Conservation (phyloP, 2,329 filamentous ascomycete species). For the Penicillium sp. region DNA sequence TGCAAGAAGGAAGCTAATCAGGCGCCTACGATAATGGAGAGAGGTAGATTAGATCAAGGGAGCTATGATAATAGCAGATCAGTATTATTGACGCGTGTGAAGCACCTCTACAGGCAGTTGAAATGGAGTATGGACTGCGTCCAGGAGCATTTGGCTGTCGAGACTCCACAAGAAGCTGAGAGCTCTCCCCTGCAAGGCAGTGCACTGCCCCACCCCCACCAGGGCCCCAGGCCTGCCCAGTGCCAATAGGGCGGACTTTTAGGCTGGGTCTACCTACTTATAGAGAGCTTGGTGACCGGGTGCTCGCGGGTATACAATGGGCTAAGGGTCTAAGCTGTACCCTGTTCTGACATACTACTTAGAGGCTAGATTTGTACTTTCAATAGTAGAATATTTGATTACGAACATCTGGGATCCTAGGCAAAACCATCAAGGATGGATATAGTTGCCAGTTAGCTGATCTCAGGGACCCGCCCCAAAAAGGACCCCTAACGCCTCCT, state of each 20-base stretch:
- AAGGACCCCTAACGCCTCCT: neutral
- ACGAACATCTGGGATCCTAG: neutral
- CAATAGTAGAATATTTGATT: neutral
- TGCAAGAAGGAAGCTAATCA: slow-evolving; percentile 18
- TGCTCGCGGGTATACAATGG: neutral
- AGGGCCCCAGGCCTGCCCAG: slow-evolving; percentile 7
- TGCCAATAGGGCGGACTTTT: slow-evolving; percentile 16
- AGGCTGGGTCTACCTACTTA: neutral
- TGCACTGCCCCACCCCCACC: slow-evolving; percentile 36
- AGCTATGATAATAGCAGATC: slow-evolving; percentile 25
- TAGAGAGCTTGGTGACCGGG: slow-evolving; percentile 4
- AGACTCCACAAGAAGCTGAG: slow-evolving; percentile 31
- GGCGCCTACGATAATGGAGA: neutral
- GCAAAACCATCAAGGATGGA: neutral
- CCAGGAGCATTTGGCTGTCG: neutral
- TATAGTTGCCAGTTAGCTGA: slow-evolving; percentile 2
- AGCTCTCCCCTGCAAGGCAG: slow-evolving; percentile 31
- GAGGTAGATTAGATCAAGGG: neutral
- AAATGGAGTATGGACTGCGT: too few species aligned
- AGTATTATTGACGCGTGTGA: neutral
- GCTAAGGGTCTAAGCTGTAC: neutral
- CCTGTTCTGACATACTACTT: neutral
- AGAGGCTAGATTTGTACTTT: too few species aligned
- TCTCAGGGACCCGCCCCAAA: neutral
- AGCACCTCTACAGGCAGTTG: neutral